Percentiles rank a stretch among this genome's conserved stretches.
phyloP scores from a whole-genome alignment of 1,284 basidiomycete species.

The Paramarasmius palmivorus region DNA sequence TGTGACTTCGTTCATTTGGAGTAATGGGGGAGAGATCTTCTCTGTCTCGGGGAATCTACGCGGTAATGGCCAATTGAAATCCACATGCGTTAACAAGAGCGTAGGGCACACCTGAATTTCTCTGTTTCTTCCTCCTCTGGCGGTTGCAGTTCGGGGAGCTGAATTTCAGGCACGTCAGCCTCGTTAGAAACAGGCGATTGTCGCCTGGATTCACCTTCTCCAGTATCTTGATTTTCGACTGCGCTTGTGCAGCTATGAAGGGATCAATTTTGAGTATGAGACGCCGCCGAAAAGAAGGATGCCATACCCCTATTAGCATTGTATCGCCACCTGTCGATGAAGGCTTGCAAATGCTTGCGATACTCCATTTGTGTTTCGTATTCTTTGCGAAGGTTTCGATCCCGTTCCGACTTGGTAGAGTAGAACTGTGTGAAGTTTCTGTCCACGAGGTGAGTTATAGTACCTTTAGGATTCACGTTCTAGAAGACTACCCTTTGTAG shows the following conservation, averaged over 20 bases:
- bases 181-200: not conserved
- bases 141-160: conserved; percentile 90
- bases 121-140: conserved; percentile 91
- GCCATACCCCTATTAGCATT: conserved; percentile 81
- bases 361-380: conserved; percentile 97
- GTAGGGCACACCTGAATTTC: conserved; percentile 72
- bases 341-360: conserved; percentile 93
- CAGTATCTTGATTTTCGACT: conserved; percentile 97
- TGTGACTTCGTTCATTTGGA: conserved; percentile 90
- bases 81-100: too few species aligned
- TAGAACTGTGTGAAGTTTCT: conserved; percentile 99
- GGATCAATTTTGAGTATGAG: conserved; percentile 3
- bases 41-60: conserved; percentile 87
- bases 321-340: conserved; percentile 96
- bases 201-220: conserved; percentile 68
- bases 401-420: conserved; percentile 95
- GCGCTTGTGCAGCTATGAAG: conserved; percentile 80
- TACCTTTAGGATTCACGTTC: not conserved
- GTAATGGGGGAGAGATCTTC: conserved; percentile 94
- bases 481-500: conserved; percentile 69
- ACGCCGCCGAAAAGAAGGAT: conserved; percentile 8
- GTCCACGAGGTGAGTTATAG: conserved; percentile 20
- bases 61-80: conserved; percentile 12
- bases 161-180: conserved; percentile 4
- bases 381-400: conserved; percentile 89